Base-by-base conservation (phyloP, 2,329 filamentous ascomycete genomes). In the Magnaporthiopsis poae region DNA sequence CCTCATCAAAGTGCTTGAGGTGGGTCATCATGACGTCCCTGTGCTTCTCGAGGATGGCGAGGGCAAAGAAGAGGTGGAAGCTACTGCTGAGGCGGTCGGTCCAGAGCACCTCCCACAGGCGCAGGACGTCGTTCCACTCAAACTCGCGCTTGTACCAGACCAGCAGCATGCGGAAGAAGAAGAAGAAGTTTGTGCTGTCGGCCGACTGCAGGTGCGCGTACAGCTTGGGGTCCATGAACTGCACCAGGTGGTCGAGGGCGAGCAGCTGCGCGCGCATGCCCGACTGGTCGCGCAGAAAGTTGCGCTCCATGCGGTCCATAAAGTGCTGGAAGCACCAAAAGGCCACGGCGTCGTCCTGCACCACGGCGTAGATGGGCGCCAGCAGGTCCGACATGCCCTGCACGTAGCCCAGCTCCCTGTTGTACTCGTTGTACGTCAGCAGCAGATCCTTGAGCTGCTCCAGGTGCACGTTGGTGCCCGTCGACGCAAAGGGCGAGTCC, bases 381-480 rank as follows among this genome's bases (percentile, higher is more conserved):
- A 99, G 86, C 0, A 99, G 86, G 77, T 99, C 95, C 15, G 92
- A 97, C 95, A 99, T 99, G 68, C 95, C 95, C 80, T 99, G 95
- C 1, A 99, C 95, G 74, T 99, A 99, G 63, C 96, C 95, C 2
- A 99, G 84, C 67, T 95, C 91, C 68, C 88, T 90, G 79, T 99
- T 99, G 79, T 96, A 96, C 78, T 99, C 95, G 75, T 99, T 98
- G 77, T 99, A 99, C 0, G 95, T 98, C 25, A 99, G 84, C 0
- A 99, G 88, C 91, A 99, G 96, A 75, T 99, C 95, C 79, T 99
- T 99, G 86, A 99, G 91, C 80, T 99, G 95, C 78, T 99, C 95
- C 69, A 99, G 85, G 77, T 99, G 95, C 7, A 97, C 93, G 73
- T 99, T 99, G 62, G 95, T 99, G 69, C 95, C 95, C 4, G 88